A percentile compares a stretch with the other conserved stretches of the same genome.
phyloP scores from a whole-genome alignment of 441 rosid species.

The Viola pubescens region DNA sequence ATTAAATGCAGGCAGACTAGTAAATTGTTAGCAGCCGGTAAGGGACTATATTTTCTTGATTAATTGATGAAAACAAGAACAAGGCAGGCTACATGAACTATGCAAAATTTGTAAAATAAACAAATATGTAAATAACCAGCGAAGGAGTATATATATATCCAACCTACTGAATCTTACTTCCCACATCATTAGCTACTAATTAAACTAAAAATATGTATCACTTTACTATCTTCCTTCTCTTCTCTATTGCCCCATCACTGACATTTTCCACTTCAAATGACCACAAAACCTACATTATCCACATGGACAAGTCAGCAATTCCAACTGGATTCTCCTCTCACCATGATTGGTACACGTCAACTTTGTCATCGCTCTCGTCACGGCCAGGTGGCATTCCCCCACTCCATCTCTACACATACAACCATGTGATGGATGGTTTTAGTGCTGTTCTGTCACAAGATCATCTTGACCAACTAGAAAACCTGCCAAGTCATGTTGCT shows the following conservation, averaged over 20 bases:
- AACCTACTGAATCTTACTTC: no score
- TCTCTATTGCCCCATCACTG: conserved; percentile 9
- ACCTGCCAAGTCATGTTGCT: conserved; percentile 30
- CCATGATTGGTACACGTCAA: conserved; percentile 41
- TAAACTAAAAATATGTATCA: not conserved
- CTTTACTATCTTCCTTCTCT: conserved; percentile 10
- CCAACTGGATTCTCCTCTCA: conserved; percentile 27
- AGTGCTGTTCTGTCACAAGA: conserved; percentile 34
- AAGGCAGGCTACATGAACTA: no score
- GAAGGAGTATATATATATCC: not conserved
- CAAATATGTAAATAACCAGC: no score
- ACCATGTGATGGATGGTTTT: conserved; percentile 39
- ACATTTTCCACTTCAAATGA: not conserved
- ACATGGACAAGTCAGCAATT: conserved; percentile 37
- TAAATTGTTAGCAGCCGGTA: no score
- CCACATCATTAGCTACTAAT: no score
- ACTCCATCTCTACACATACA: conserved; percentile 42
- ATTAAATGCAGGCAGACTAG: no score
- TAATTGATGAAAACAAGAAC: no score
- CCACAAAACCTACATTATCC: conserved; percentile 29
- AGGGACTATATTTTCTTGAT: no score
- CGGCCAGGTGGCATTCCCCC: conserved; percentile 17
- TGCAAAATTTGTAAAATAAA: no score
- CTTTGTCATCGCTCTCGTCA: conserved; percentile 29
- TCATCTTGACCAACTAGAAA: conserved; percentile 32